These are phyloP conservation scores for Talaromyces borbonicus DNA, from an alignment of 495 filamentous ascomycete species.

Conservation along the genomic window DNA sequence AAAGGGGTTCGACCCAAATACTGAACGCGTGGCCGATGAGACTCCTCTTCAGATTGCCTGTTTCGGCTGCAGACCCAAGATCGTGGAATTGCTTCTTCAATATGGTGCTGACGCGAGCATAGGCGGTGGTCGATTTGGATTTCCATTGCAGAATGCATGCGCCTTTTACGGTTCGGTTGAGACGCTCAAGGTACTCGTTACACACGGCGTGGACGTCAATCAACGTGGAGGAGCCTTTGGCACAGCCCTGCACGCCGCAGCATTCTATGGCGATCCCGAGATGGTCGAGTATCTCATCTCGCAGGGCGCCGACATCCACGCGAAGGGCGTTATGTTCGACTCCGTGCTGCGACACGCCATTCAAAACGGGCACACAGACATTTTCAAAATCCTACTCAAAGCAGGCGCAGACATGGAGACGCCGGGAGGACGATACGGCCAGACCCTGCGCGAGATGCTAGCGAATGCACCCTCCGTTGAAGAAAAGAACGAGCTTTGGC, in stretches of 20 bases:
- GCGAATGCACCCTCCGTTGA: background rate
- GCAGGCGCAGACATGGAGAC: background rate
- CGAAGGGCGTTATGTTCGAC: background rate
- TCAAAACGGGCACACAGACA: background rate
- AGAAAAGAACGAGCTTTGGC: background rate
- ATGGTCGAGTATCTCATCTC: slow-evolving; percentile 3
- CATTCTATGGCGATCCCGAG: background rate
- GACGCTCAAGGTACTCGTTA: background rate
- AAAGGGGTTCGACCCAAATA: slow-evolving; percentile 9
- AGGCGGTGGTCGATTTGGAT: slow-evolving; percentile 7
- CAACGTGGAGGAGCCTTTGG: background rate
- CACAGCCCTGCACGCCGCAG: slow-evolving; percentile 1
- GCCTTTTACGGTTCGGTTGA: background rate
- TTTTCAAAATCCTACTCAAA: slow-evolving; percentile 1
- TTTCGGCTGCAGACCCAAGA: background rate
- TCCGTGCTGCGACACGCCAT: background rate
- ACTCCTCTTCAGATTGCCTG: slow-evolving; percentile 1
- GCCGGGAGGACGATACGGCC: background rate
- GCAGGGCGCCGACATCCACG: background rate
- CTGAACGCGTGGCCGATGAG: background rate
- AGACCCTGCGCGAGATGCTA: background rate
- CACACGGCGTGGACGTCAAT: background rate
- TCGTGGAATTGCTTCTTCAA: background rate
- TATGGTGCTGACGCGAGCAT: background rate
- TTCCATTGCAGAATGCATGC: slow-evolving; percentile 3